Conservation (phyloP, 345 rosid genomes). For the Populus pruinosa region DNA sequence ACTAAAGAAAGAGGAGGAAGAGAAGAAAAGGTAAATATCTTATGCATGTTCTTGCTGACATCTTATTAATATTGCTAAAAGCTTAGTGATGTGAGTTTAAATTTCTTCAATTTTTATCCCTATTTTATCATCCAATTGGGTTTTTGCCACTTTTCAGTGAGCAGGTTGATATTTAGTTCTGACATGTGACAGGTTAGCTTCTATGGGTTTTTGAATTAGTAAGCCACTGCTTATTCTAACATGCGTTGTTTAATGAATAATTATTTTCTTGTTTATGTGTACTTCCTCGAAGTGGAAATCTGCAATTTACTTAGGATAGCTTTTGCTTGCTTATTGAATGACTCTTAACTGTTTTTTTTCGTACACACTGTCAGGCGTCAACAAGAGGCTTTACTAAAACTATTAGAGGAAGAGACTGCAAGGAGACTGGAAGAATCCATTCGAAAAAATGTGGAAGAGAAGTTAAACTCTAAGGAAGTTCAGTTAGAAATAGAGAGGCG, state of each 20-base stretch:
- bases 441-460: constrained; percentile 71
- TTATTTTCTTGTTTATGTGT: not conserved
- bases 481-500: constrained; percentile 56
- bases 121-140: not conserved
- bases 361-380: constrained; percentile 41
- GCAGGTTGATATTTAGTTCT: not conserved
- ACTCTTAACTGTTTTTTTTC: not conserved
- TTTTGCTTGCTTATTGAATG: not conserved
- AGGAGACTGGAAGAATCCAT: constrained; percentile 70
- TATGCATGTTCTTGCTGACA: not conserved
- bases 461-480: constrained; percentile 50
- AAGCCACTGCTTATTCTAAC: not conserved
- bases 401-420: constrained; percentile 74
- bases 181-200: not conserved
- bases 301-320: not conserved
- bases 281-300: not conserved
- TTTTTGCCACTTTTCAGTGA: not conserved
- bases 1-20: constrained; percentile 51
- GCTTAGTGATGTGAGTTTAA: not conserved
- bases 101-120: not conserved
- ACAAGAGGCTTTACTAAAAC: constrained; percentile 58
- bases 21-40: constrained; percentile 44
- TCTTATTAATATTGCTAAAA: not conserved
- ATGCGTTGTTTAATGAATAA: not conserved
- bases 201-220: not conserved